phyloP scores from a whole-genome alignment of 1,284 basidiomycete species.

The Ganoderma resinaceum region DNA sequence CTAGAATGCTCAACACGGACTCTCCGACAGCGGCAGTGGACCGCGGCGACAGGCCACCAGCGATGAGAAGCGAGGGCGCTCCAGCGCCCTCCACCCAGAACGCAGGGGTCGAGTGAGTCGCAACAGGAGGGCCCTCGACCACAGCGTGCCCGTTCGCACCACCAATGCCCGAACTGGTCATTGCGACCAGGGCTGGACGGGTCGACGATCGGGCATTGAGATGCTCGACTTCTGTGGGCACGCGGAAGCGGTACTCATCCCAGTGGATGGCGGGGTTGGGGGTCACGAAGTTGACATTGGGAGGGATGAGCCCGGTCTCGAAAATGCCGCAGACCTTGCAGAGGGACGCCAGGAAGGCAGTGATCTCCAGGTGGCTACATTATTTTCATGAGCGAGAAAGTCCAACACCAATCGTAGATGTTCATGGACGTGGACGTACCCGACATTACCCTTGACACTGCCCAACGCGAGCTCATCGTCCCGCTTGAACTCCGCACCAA shows the following conservation, averaged over 20 bases:
- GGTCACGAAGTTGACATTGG: slow-evolving; percentile 44
- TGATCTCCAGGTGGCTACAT: slow-evolving; percentile 45
- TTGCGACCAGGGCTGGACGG: slow-evolving; percentile 43
- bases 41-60: slow-evolving; percentile 41
- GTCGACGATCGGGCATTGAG: slow-evolving; percentile 29
- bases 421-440: slow-evolving; percentile 35
- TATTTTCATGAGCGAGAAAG: neutral
- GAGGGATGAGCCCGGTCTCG: slow-evolving; percentile 44
- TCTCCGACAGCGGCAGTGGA: slow-evolving; percentile 32
- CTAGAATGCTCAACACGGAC: neutral
- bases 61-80: slow-evolving; percentile 40
- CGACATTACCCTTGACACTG: slow-evolving; percentile 57
- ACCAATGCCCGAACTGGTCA: slow-evolving; percentile 52
- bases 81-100: slow-evolving; percentile 10
- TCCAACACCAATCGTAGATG: slow-evolving; percentile 16
- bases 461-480: slow-evolving; percentile 45
- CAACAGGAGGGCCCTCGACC: slow-evolving; percentile 42
- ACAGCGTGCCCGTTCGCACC: slow-evolving; percentile 51
- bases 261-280: slow-evolving; percentile 49
- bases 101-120: neutral
- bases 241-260: slow-evolving; percentile 39
- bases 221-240: slow-evolving; percentile 31
- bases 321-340: slow-evolving; percentile 49
- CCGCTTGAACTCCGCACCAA: slow-evolving; percentile 45
- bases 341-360: slow-evolving; percentile 47